Percentiles rank a stretch among this genome's conserved stretches.
phyloP scores from a whole-genome alignment of 805 yeast genomes.

The Myxozyma neglecta region DNA sequence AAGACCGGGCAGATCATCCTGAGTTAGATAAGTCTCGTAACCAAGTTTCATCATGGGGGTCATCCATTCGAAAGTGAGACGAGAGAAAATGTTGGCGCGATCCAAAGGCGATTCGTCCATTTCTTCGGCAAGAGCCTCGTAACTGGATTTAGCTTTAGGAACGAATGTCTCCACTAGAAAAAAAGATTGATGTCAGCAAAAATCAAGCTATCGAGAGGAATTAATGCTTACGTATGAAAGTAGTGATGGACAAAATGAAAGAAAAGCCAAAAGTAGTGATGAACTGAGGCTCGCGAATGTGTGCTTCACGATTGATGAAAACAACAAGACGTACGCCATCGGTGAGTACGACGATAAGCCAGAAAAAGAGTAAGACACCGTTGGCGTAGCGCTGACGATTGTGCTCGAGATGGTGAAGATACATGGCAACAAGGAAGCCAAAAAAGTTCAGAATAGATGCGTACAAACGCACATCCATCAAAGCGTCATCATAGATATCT shows the following conservation, averaged over 20 bases:
- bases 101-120: slow-evolving; percentile 48
- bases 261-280: slow-evolving; percentile 27
- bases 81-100: slow-evolving; percentile 68
- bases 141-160: slow-evolving; percentile 41
- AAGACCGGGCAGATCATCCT: slow-evolving; percentile 72
- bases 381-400: slow-evolving; percentile 63
- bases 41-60: slow-evolving; percentile 78
- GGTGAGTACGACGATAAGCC: slow-evolving; percentile 56
- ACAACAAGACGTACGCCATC: slow-evolving; percentile 50
- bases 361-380: slow-evolving; percentile 68
- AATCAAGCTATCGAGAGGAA: not conserved
- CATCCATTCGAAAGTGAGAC: slow-evolving; percentile 89
- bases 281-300: slow-evolving; percentile 21
- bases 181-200: not conserved
- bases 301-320: slow-evolving; percentile 35
- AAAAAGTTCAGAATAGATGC: slow-evolving; percentile 45
- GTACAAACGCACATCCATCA: slow-evolving; percentile 38
- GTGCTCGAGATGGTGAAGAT: slow-evolving; percentile 70
- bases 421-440: slow-evolving; percentile 53
- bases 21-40: slow-evolving; percentile 52
- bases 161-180: slow-evolving; percentile 46
- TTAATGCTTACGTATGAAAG: slow-evolving; percentile 20
- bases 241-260: slow-evolving; percentile 23
- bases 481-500: slow-evolving; percentile 37
- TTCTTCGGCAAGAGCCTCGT: slow-evolving; percentile 41